phyloP scores from a whole-genome alignment of 345 rosid species.

The Noccaea bulbosa region DNA sequence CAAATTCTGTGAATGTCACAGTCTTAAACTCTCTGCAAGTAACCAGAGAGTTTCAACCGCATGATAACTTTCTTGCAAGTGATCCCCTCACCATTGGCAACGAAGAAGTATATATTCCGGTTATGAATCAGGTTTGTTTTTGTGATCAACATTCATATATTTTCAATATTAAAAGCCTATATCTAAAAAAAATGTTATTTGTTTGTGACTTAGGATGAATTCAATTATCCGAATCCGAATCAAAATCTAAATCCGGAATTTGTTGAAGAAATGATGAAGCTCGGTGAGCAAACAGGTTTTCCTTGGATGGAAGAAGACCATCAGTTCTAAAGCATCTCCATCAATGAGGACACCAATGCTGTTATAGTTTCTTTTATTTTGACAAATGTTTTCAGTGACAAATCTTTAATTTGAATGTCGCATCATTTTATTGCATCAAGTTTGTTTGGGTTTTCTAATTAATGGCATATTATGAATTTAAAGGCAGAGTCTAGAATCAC shows the following conservation, averaged over 20 bases:
- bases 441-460: background rate
- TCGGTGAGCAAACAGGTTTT: background rate
- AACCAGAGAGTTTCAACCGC: too few relatives aligned
- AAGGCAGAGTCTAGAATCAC: background rate
- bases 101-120: background rate
- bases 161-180: background rate
- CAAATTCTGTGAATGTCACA: too few relatives aligned
- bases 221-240: background rate
- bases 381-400: background rate
- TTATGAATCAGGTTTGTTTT: conserved; percentile 3
- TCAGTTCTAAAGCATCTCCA: background rate
- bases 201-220: conserved; percentile 7
- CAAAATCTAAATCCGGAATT: background rate
- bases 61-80: background rate
- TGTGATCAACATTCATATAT: background rate
- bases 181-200: background rate
- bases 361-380: background rate
- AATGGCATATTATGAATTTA: background rate
- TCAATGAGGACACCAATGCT: background rate
- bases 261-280: background rate
- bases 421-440: background rate
- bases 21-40: too few relatives aligned
- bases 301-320: background rate
- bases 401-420: background rate
- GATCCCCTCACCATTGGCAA: background rate